Percentiles rank a stretch among this genome's conserved stretches.
phyloP scores from a whole-genome alignment of 345 rosid genomes.

The Angophora floribunda region DNA sequence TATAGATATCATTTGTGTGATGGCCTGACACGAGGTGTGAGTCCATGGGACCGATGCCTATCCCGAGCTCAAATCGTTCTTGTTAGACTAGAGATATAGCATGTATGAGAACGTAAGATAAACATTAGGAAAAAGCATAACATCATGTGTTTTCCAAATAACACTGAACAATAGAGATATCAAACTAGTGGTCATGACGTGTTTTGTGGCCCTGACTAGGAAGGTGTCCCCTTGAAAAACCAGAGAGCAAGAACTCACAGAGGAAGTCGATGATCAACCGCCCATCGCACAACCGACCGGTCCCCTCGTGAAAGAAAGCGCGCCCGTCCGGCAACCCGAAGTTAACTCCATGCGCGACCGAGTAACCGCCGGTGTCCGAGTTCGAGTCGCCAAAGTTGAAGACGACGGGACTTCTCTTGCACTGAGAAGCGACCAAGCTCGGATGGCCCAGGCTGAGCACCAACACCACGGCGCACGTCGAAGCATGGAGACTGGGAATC shows the following conservation, averaged over 20 bases:
- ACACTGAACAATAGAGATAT: neutral
- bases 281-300: constrained; percentile 25
- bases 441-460: neutral
- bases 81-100: neutral
- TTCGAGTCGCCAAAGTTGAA: constrained; percentile 50
- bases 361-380: constrained; percentile 45
- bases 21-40: neutral
- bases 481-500: neutral
- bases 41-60: neutral
- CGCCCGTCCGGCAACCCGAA: constrained; percentile 1
- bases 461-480: neutral
- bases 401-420: constrained; percentile 16
- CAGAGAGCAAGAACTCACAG: constrained; percentile 16
- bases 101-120: neutral
- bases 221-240: neutral
- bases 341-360: constrained; percentile 20
- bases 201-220: neutral
- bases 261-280: constrained; percentile 51
- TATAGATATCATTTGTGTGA: too few relatives aligned
- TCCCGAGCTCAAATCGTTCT: neutral
- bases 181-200: neutral
- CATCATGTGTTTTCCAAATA: neutral
- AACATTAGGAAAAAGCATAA: neutral
- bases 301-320: neutral
- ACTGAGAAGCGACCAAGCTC: constrained; percentile 9